A percentile compares a stretch with the other conserved stretches of the same genome.
phyloP scores from a whole-genome alignment of 2,329 filamentous ascomycete genomes.

The Sporothrix variecibatus region DNA sequence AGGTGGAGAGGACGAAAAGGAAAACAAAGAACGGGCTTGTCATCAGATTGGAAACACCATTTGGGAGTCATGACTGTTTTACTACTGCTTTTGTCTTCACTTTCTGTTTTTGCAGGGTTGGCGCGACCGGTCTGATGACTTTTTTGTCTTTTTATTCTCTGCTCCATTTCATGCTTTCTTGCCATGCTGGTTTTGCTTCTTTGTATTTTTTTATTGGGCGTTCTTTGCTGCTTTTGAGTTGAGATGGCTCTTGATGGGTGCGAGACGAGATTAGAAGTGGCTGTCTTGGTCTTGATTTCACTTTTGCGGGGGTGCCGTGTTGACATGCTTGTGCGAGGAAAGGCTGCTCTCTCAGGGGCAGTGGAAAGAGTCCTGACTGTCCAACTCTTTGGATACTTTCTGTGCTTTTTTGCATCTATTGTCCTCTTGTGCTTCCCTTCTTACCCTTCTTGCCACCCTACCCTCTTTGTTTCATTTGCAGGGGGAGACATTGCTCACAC shows the following conservation, averaged over 20 bases:
- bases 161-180: conserved; percentile 6
- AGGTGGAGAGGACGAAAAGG: conserved; percentile 2
- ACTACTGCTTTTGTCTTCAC: conserved; percentile 24
- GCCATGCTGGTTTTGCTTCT: neutral
- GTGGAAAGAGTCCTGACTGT: conserved; percentile 3
- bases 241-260: conserved; percentile 19
- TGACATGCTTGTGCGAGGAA: conserved; percentile 1
- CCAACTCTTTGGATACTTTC: neutral
- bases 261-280: conserved; percentile 1
- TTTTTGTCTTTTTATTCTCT: conserved; percentile 5
- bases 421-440: neutral
- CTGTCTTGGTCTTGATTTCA: neutral
- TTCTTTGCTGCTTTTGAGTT: conserved; percentile 16
- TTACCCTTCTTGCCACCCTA: neutral
- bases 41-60: conserved; percentile 33
- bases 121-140: conserved; percentile 28
- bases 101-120: conserved; percentile 27
- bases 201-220: neutral
- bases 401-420: neutral
- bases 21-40: conserved; percentile 28
- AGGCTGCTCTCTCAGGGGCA: neutral
- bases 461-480: neutral
- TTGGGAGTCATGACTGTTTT: conserved; percentile 30
- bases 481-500: neutral
- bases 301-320: neutral